A percentile compares a stretch with the other conserved stretches of the same genome.
Conservation (phyloP, 2,329 filamentous ascomycete species). For the Hymenoscyphus albidus region DNA sequence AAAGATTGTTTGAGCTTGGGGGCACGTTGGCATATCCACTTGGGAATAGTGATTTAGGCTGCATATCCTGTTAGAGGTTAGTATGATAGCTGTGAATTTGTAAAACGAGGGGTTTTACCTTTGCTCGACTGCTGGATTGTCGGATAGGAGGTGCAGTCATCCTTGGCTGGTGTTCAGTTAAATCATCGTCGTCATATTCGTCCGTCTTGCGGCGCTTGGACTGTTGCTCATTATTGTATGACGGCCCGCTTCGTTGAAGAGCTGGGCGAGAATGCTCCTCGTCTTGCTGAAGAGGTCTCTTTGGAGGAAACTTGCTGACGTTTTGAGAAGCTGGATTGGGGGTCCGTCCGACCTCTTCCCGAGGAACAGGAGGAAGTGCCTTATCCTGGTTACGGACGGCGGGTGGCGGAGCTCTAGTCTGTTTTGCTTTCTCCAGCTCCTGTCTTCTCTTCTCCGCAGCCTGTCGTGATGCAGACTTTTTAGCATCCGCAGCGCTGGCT, state of each 20-base stretch:
- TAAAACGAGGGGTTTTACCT: constrained; percentile 32
- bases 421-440: constrained; percentile 60
- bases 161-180: constrained; percentile 55
- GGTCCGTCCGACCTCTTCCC: constrained; percentile 57
- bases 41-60: constrained; percentile 56
- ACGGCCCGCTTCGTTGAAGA: constrained; percentile 53
- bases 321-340: constrained; percentile 57
- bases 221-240: constrained; percentile 59
- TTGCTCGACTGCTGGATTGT: constrained; percentile 62
- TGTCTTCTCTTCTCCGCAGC: constrained; percentile 49
- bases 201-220: constrained; percentile 78
- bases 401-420: constrained; percentile 59
- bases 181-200: constrained; percentile 59
- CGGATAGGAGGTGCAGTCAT: constrained; percentile 83
- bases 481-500: constrained; percentile 53
- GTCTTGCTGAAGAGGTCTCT: constrained; percentile 68
- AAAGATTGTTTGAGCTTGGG: constrained; percentile 35
- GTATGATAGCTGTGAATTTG: constrained; percentile 18
- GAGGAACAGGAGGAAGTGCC: constrained; percentile 30
- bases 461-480: constrained; percentile 60
- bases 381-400: constrained; percentile 38
- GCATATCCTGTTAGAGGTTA: constrained; percentile 51
- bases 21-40: constrained; percentile 60
- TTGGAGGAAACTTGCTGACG: constrained; percentile 68
- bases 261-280: constrained; percentile 43